phyloP scores from a whole-genome alignment of 2,329 filamentous ascomycete genomes.

The Chalara sp. region DNA sequence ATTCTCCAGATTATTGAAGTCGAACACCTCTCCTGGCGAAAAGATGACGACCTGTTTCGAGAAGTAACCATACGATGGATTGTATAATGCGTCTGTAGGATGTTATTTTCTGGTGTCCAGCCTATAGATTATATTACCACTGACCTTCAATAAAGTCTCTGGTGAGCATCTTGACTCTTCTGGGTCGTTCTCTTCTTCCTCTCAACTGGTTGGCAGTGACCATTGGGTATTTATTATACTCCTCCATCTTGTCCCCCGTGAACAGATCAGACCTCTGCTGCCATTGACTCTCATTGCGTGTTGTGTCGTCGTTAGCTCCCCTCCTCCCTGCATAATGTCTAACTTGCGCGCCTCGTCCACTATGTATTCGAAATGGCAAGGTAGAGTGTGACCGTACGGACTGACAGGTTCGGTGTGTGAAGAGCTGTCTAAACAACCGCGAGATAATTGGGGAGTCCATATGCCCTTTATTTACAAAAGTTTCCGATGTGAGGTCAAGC shows the following conservation, averaged over 20 bases:
- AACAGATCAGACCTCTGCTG: conserved; percentile 75
- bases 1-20: conserved; percentile 75
- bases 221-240: conserved; percentile 75
- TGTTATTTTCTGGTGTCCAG: conserved; percentile 8
- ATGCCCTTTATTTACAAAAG: conserved; percentile 1
- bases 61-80: conserved; percentile 92
- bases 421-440: conserved; percentile 79
- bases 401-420: conserved; percentile 64
- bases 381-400: conserved; percentile 37
- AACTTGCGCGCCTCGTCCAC: conserved; percentile 32
- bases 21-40: conserved; percentile 82
- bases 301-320: conserved; percentile 10
- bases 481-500: not conserved
- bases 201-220: conserved; percentile 79
- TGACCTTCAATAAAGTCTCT: conserved; percentile 94
- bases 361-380: conserved; percentile 23
- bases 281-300: conserved; percentile 65
- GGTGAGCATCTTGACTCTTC: conserved; percentile 91
- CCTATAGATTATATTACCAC: conserved; percentile 11
- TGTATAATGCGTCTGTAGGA: conserved; percentile 77
- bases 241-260: conserved; percentile 68
- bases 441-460: conserved; percentile 81
- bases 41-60: conserved; percentile 97
- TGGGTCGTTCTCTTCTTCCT: conserved; percentile 66
- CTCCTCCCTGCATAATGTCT: conserved; percentile 21